These are phyloP conservation scores for Diutina neorugosa DNA, from an alignment of 1,139 yeast species.

Conservation along the genomic window DNA sequence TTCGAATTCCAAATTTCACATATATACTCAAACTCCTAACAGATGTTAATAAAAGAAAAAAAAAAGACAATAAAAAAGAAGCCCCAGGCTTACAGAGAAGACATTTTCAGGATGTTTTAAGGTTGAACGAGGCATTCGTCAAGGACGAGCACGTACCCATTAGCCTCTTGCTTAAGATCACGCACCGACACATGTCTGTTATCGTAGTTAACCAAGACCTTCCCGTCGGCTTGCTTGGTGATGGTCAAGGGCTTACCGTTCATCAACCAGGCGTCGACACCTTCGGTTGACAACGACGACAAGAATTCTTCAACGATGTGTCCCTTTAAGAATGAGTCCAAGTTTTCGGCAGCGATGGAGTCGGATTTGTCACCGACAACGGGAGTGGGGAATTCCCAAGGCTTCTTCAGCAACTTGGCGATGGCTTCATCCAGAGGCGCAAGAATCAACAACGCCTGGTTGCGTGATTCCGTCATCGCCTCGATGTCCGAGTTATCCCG, in stretches of 20 bases:
- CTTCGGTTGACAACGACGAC: not conserved
- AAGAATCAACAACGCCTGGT: slow-evolving; percentile 32
- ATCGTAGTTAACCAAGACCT: not conserved
- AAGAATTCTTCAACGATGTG: slow-evolving; percentile 23
- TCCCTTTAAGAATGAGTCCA: slow-evolving; percentile 38
- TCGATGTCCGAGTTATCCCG: slow-evolving; percentile 39
- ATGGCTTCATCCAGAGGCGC: slow-evolving; percentile 54
- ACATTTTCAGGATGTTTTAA: not conserved
- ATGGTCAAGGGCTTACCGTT: not conserved
- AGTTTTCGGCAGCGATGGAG: slow-evolving; percentile 35
- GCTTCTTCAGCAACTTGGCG: slow-evolving; percentile 30
- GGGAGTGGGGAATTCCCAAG: slow-evolving; percentile 56
- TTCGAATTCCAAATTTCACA: not conserved
- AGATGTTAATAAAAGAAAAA: no score
- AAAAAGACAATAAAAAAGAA: no score
- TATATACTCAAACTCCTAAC: not conserved
- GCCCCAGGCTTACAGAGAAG: not conserved
- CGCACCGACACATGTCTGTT: not conserved
- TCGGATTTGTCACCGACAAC: slow-evolving; percentile 28
- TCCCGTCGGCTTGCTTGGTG: not conserved
- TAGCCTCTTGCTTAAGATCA: not conserved
- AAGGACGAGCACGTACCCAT: slow-evolving; percentile 2
- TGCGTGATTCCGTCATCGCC: slow-evolving; percentile 24
- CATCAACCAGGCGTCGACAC: not conserved
- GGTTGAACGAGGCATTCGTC: not conserved